Evolutionary conservation across 1,284 basidiomycete genomes (phyloP).

Genomic region (Cutaneotrichosporon sp.): DNA sequence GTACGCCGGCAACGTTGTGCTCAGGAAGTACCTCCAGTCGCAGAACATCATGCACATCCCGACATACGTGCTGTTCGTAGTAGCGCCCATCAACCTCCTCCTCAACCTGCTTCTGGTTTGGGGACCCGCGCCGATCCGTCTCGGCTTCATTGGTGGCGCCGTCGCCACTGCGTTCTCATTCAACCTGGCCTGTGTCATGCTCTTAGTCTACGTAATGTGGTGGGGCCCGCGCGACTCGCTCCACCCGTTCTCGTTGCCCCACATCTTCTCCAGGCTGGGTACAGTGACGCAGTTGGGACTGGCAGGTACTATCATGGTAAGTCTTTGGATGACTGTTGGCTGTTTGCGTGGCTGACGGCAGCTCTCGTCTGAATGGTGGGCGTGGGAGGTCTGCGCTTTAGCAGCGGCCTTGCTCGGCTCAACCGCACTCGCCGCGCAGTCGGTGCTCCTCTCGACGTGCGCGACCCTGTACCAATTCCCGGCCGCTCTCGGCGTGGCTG

Average conservation of each 20-base stretch:
- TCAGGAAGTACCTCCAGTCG: slow-evolving; percentile 68
- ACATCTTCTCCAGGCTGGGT: slow-evolving; percentile 69
- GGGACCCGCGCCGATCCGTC: slow-evolving; percentile 70
- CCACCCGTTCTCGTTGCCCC: slow-evolving; percentile 67
- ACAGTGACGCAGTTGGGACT: slow-evolving; percentile 71
- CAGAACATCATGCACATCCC: slow-evolving; percentile 85
- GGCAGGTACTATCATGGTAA: slow-evolving; percentile 64
- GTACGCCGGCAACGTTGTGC: slow-evolving; percentile 57
- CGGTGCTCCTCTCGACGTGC: slow-evolving; percentile 57
- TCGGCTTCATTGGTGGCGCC: slow-evolving; percentile 93
- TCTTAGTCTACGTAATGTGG: slow-evolving; percentile 70
- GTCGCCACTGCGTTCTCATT: slow-evolving; percentile 84
- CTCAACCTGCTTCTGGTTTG: slow-evolving; percentile 85
- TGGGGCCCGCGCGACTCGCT: slow-evolving; percentile 77
- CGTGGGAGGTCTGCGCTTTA: slow-evolving; percentile 52
- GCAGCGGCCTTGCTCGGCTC: slow-evolving; percentile 53
- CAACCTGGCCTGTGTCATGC: slow-evolving; percentile 68
- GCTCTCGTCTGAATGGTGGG: slow-evolving; percentile 56
- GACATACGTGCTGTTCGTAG: slow-evolving; percentile 76
- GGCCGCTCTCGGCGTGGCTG: slow-evolving; percentile 73
- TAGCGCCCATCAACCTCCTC: slow-evolving; percentile 81
- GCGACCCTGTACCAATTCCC: slow-evolving; percentile 83
- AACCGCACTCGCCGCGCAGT: slow-evolving; percentile 58
- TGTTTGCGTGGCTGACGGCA: slow-evolving; percentile 25
- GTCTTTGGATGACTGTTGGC: slow-evolving; percentile 37